These are phyloP conservation scores for Schizopora paradoxa DNA, from an alignment of 1,284 basidiomycete species.

Conservation along the genomic window DNA sequence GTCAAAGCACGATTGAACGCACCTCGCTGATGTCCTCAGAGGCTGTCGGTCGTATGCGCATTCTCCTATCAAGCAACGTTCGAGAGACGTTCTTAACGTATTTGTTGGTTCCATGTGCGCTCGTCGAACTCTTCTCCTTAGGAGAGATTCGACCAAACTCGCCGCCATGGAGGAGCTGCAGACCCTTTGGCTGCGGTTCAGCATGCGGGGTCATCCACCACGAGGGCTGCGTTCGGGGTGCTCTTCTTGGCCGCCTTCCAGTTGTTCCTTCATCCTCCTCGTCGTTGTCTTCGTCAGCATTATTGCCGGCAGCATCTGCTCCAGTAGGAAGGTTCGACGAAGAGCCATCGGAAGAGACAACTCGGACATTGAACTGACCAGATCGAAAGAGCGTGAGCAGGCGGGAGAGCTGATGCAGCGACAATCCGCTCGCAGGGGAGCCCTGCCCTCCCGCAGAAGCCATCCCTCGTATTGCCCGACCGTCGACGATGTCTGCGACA, in stretches of 20 bases:
- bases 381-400: too few relatives aligned
- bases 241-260: constrained; percentile 5
- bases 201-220: constrained; percentile 47
- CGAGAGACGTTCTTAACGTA: constrained; percentile 41
- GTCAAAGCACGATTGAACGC: constrained; percentile 21
- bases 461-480: not conserved
- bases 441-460: not conserved
- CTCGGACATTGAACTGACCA: too few relatives aligned
- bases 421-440: too few relatives aligned
- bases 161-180: constrained; percentile 69
- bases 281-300: constrained; percentile 1
- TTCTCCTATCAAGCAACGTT: constrained; percentile 39
- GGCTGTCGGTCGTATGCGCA: constrained; percentile 33
- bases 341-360: constrained; percentile 2
- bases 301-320: constrained; percentile 23
- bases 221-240: constrained; percentile 7
- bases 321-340: not conserved
- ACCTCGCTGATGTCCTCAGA: constrained; percentile 54
- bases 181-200: constrained; percentile 67
- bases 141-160: constrained; percentile 76
- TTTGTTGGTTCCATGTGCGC: constrained; percentile 25
- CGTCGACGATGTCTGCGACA: not conserved
- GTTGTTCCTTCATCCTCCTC: constrained; percentile 25
- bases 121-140: constrained; percentile 41
- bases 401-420: too few relatives aligned